Evolutionary conservation across 2,329 filamentous ascomycete genomes (phyloP), one percentile per base, ranked within the genome.

Genomic region (Bipolaris sorokiniana): DNA sequence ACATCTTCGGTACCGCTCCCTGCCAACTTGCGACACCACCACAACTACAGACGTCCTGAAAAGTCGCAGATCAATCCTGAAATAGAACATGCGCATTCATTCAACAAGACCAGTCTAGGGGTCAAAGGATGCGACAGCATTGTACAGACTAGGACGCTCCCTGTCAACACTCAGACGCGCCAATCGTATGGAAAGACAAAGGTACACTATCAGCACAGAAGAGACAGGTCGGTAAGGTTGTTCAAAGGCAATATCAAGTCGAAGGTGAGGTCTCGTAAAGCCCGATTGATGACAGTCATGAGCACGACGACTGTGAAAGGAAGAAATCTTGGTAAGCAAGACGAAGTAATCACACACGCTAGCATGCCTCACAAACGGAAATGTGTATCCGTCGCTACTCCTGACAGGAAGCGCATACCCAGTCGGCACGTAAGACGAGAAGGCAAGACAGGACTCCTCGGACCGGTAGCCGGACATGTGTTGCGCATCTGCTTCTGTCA

Each of bases 401-500:
- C 31, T 15, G 41, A 38, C n/a, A 51, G 48, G 20, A 51, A 55
- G 28, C 46, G 36, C 16, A 16, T 38, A 40, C 34, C 28, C 16
- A 42, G 15, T 15, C 45, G 26, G 11, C 38, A 45, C n/a, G 26
- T 26, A 26, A 48, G 28, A 22, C 31, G 10, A 23, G 48, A 22
- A 16, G 44, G 38, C 50, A 40, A 51, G 11, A 20, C 28, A 37
- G 57, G 51, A 15, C 33, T 44, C 33, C 34, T 61, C 26, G 55
- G 58, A 31, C 54, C 63, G 20, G 54, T 59, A 20, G 53, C 68
- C 16, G 71, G 65, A 3, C 67, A 71, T 45, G 52, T 61, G 11
- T 41, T 76, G 48, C 61, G 72, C 5, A 60, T 72, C 7, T 76
- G 72, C 62, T 76, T 76, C 54, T 76, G 74, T 48, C 72, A 76